Evolutionary conservation across 441 rosid genomes (phyloP).

Genomic region (Adansonia gregorii): DNA sequence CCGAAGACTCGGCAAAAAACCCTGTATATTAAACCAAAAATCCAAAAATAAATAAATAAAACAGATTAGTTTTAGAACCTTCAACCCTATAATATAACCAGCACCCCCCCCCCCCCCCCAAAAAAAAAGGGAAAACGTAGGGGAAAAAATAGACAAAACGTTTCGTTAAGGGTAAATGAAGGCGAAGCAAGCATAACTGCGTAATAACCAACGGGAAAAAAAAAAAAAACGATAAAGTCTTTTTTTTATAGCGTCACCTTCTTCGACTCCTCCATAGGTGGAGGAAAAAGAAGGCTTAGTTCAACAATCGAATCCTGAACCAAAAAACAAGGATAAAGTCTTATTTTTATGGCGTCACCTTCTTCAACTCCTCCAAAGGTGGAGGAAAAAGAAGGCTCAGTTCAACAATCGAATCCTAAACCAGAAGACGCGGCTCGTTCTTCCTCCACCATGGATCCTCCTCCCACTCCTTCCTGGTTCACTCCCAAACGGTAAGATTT

Average conservation of each 20-base stretch:
- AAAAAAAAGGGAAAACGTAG: neutral
- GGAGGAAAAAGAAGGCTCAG: conserved; percentile 10
- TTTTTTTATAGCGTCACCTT: conserved; percentile 2
- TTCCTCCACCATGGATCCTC: conserved; percentile 13
- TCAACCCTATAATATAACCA: no score
- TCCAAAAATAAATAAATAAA: no score
- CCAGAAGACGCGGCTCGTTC: neutral
- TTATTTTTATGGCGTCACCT: conserved; percentile 14
- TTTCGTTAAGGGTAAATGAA: no score
- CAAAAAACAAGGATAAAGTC: neutral
- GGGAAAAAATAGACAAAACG: no score
- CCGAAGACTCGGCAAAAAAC: no score
- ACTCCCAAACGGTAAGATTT: conserved; percentile 53
- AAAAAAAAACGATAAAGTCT: neutral
- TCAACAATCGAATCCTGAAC: conserved; percentile 3
- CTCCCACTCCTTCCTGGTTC: conserved; percentile 49
- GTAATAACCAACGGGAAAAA: no score
- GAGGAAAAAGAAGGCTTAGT: conserved; percentile 3
- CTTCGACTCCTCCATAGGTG: neutral
- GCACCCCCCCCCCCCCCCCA: no score
- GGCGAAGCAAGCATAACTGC: no score
- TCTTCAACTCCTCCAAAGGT: neutral
- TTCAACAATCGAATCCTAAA: conserved; percentile 8
- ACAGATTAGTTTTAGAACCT: no score
- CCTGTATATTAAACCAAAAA: no score